These are phyloP conservation scores for Gossypium anomalum DNA, from an alignment of 345 rosid genomes.

Conservation along the genomic window DNA sequence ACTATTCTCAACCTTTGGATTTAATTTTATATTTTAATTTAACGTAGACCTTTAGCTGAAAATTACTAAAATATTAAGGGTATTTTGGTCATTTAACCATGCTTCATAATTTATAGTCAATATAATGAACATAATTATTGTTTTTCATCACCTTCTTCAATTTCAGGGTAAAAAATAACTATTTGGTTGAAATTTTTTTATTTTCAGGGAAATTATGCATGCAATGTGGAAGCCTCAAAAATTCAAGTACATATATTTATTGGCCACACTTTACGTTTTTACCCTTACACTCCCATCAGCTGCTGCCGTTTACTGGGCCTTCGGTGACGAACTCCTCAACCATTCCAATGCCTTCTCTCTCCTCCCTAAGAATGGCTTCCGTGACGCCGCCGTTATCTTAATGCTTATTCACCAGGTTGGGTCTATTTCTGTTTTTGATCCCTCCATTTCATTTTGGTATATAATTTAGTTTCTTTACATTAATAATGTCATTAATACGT, in stretches of 20 bases:
- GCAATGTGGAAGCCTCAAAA: slow-evolving; percentile 99
- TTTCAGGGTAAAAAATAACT: neutral
- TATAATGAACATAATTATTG: neutral
- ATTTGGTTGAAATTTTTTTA: neutral
- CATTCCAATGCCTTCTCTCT: slow-evolving; percentile 93
- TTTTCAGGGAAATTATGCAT: slow-evolving; percentile 91
- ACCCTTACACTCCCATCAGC: slow-evolving; percentile 94
- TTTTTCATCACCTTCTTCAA: neutral
- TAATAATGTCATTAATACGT: no score
- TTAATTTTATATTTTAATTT: no score
- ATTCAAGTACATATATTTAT: slow-evolving; percentile 87
- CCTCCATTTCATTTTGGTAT: neutral
- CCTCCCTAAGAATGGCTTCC: slow-evolving; percentile 66
- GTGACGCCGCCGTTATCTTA: slow-evolving; percentile 87
- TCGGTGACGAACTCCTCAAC: slow-evolving; percentile 81
- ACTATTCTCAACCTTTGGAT: no score
- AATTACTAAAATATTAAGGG: neutral
- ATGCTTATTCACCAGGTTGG: slow-evolving; percentile 95
- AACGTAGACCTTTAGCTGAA: no score
- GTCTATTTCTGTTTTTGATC: slow-evolving; percentile 1
- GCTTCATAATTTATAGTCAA: neutral
- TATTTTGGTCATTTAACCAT: neutral
- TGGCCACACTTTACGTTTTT: slow-evolving; percentile 92
- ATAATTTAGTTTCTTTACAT: no score
- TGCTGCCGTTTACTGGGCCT: slow-evolving; percentile 96